These are phyloP conservation scores for Candida michaelii DNA, from an alignment of 805 yeast genomes.

Conservation along the genomic window DNA sequence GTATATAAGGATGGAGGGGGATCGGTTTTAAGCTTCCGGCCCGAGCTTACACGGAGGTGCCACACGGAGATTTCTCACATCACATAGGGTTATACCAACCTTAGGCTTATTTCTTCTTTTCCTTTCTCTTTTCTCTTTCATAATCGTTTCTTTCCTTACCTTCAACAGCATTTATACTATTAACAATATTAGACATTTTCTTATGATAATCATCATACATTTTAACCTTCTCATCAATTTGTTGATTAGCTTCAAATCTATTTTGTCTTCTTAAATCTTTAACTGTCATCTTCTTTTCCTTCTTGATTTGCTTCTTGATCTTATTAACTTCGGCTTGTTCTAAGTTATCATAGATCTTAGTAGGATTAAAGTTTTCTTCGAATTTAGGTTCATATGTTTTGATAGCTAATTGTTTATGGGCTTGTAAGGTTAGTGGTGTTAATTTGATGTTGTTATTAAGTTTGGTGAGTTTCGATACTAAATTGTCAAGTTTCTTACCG, in stretches of 20 bases:
- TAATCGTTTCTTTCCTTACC: constrained; percentile 93
- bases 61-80: too few species aligned
- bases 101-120: constrained; percentile 38
- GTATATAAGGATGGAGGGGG: too few species aligned
- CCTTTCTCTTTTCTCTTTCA: constrained; percentile 75
- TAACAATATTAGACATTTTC: constrained; percentile 84
- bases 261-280: constrained; percentile 90
- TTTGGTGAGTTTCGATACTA: constrained; percentile 49
- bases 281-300: constrained; percentile 83
- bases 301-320: constrained; percentile 81
- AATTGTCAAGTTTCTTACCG: constrained; percentile 39
- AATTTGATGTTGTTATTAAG: constrained; percentile 39
- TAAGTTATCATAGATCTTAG: constrained; percentile 76
- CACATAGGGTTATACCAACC: too few species aligned
- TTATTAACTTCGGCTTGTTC: constrained; percentile 81
- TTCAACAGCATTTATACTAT: constrained; percentile 87
- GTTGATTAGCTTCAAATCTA: constrained; percentile 82
- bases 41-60: too few species aligned
- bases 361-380: constrained; percentile 95
- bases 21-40: too few species aligned
- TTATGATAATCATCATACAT: constrained; percentile 79
- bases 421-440: constrained; percentile 75
- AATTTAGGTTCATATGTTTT: constrained; percentile 85
- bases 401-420: constrained; percentile 81
- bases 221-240: constrained; percentile 72